Evolutionary conservation across 2,329 filamentous ascomycete genomes (phyloP).

Genomic region (Cryphonectria naterciae): DNA sequence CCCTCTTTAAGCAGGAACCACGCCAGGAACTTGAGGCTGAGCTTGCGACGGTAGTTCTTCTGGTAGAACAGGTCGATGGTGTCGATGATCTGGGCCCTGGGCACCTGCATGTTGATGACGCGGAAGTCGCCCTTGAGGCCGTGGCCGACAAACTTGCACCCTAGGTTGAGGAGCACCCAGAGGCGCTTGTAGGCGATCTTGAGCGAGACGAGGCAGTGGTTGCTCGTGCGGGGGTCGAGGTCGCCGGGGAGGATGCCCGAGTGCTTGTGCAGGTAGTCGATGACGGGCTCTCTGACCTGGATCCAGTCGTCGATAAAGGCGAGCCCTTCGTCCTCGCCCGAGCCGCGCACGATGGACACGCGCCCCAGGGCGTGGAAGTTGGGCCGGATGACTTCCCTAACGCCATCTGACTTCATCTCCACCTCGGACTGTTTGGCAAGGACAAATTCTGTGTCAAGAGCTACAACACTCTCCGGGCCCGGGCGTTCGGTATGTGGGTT

Average conservation of each 20-base stretch:
- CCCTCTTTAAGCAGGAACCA: constrained; percentile 91
- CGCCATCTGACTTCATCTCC: constrained; percentile 92
- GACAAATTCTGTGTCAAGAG: constrained; percentile 96
- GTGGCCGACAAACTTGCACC: constrained; percentile 92
- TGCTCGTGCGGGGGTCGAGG: constrained; percentile 76
- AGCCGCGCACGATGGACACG: constrained; percentile 84
- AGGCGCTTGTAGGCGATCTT: constrained; percentile 98
- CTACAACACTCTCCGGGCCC: constrained; percentile 74
- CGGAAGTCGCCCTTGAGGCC: constrained; percentile 94
- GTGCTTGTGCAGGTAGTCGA: constrained; percentile 93
- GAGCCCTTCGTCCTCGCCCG: constrained; percentile 75
- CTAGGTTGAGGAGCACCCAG: constrained; percentile 93
- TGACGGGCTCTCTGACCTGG: constrained; percentile 83
- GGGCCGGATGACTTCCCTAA: constrained; percentile 87
- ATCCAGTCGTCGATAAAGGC: constrained; percentile 99
- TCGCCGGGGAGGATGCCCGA: constrained; percentile 89
- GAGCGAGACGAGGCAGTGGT: constrained; percentile 81
- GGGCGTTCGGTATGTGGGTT: constrained; percentile 66
- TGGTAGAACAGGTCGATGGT: constrained; percentile 92
- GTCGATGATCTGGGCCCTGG: constrained; percentile 87
- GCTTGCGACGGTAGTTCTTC: constrained; percentile 77
- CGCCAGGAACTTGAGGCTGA: constrained; percentile 88
- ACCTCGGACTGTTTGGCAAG: constrained; percentile 91
- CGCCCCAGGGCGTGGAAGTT: constrained; percentile 90
- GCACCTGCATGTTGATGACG: constrained; percentile 96